Percentiles rank a stretch among this genome's conserved stretches.
These are phyloP conservation scores for Bipolaris gigantea DNA, from an alignment of 2,329 filamentous ascomycete genomes.

Conservation along the genomic window DNA sequence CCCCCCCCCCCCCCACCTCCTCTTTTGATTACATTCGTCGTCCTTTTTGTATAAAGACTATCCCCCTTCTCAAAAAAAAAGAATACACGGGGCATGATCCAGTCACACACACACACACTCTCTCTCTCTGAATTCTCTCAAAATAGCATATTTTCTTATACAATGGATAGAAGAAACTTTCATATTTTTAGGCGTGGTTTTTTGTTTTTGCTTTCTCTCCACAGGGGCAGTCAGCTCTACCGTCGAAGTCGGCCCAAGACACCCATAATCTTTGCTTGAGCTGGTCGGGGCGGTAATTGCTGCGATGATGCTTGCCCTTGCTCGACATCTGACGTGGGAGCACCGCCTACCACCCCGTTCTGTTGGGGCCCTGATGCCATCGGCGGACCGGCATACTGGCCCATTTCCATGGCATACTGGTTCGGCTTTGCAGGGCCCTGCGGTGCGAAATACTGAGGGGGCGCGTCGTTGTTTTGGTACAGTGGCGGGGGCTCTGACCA, in stretches of 20 bases:
- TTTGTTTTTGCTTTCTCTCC: neutral
- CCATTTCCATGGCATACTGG: constrained; percentile 35
- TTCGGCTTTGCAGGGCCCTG: constrained; percentile 37
- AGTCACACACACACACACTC: constrained; percentile 34
- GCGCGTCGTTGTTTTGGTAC: constrained; percentile 40
- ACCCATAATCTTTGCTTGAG: constrained; percentile 35
- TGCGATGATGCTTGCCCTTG: constrained; percentile 13
- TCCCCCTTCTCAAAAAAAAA: neutral
- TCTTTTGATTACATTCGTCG: too few species aligned
- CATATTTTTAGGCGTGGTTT: neutral
- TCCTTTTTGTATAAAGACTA: neutral
- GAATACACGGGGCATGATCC: constrained; percentile 26
- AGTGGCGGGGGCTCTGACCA: constrained; percentile 40
- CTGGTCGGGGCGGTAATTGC: constrained; percentile 34
- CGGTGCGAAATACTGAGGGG: constrained; percentile 41
- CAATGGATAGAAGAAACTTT: too few species aligned
- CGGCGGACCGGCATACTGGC: constrained; percentile 21
- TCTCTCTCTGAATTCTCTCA: neutral
- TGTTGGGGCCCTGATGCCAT: constrained; percentile 25
- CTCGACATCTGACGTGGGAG: constrained; percentile 14
- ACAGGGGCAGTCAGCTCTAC: constrained; percentile 8
- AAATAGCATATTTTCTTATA: too few species aligned
- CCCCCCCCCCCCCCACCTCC: neutral
- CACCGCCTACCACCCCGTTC: constrained; percentile 31
- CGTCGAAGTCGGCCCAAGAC: constrained; percentile 34